Evolutionary conservation across 2,329 filamentous ascomycete species (phyloP).

Genomic region (Aspergillus puulaauensis): DNA sequence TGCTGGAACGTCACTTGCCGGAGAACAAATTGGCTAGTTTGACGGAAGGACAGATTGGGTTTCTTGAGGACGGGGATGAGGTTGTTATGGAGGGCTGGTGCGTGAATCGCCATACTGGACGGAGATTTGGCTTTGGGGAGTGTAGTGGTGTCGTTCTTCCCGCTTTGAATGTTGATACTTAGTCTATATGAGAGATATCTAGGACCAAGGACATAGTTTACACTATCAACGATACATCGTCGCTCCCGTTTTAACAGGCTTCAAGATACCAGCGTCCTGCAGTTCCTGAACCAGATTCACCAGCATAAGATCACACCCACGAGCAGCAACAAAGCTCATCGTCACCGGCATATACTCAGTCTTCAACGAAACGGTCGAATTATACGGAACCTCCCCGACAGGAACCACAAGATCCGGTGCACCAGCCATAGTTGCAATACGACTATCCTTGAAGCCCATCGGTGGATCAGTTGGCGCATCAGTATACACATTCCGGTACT

Average conservation of each 20-base stretch:
- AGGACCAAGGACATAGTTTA: too few relatives aligned
- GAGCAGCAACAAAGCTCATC: conserved; percentile 26
- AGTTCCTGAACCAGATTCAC: conserved; percentile 29
- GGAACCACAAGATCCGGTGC: conserved; percentile 29
- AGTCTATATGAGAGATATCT: too few relatives aligned
- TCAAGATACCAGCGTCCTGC: conserved; percentile 25
- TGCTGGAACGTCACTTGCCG: conserved; percentile 12
- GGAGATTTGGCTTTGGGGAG: conserved; percentile 14
- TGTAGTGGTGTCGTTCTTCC: conserved; percentile 11
- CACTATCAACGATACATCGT: conserved; percentile 15
- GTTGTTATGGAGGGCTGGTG: conserved; percentile 18
- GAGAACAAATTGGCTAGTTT: conserved; percentile 4
- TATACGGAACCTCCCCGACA: conserved; percentile 12
- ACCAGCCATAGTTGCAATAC: conserved; percentile 24
- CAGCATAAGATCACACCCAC: conserved; percentile 34
- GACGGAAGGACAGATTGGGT: conserved; percentile 2
- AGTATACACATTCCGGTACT: background rate
- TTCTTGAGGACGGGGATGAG: conserved; percentile 16
- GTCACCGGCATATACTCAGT: conserved; percentile 35
- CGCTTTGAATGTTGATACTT: conserved; percentile 7
- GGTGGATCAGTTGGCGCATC: conserved; percentile 2
- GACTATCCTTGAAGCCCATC: background rate
- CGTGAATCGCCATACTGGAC: conserved; percentile 7
- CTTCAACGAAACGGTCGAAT: conserved; percentile 1
- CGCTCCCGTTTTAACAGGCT: conserved; percentile 22